These are phyloP conservation scores for Butyriboletus loyo DNA, from an alignment of 768 basidiomycete genomes.

Conservation along the genomic window DNA sequence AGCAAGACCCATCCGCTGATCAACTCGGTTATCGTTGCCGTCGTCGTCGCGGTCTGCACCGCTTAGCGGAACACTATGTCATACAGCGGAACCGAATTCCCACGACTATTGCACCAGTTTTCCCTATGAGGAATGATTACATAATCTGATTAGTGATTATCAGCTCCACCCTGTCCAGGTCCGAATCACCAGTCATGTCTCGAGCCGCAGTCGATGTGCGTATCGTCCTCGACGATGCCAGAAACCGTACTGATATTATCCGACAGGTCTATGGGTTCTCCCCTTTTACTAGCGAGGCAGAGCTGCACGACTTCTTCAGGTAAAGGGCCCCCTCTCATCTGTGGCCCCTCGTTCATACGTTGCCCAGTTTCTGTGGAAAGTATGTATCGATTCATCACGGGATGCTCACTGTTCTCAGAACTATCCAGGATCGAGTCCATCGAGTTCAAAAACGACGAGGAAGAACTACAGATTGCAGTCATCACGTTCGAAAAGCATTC, in stretches of 20 bases:
- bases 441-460: slow-evolving; percentile 46
- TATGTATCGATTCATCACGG: slow-evolving; percentile 29
- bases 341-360: slow-evolving; percentile 1
- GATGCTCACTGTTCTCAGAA: slow-evolving; percentile 1
- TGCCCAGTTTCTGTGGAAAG: slow-evolving; percentile 82
- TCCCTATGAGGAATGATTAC: neutral
- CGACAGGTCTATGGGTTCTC: slow-evolving; percentile 70
- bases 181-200: slow-evolving; percentile 20
- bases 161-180: neutral
- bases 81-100: slow-evolving; percentile 1
- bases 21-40: slow-evolving; percentile 1
- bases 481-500: slow-evolving; percentile 82
- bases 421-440: slow-evolving; percentile 60
- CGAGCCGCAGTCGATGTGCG: slow-evolving; percentile 36
- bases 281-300: slow-evolving; percentile 57
- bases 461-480: slow-evolving; percentile 48
- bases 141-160: no score
- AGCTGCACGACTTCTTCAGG: slow-evolving; percentile 82
- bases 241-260: neutral
- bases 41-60: slow-evolving; percentile 16
- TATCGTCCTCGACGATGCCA: neutral
- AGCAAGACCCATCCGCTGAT: slow-evolving; percentile 2
- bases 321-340: slow-evolving; percentile 33
- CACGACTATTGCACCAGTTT: slow-evolving; percentile 1
- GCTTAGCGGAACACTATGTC: slow-evolving; percentile 10